These are phyloP conservation scores for Rhazya stricta DNA, from an alignment of 257 asterid genomes.

Conservation along the genomic window DNA sequence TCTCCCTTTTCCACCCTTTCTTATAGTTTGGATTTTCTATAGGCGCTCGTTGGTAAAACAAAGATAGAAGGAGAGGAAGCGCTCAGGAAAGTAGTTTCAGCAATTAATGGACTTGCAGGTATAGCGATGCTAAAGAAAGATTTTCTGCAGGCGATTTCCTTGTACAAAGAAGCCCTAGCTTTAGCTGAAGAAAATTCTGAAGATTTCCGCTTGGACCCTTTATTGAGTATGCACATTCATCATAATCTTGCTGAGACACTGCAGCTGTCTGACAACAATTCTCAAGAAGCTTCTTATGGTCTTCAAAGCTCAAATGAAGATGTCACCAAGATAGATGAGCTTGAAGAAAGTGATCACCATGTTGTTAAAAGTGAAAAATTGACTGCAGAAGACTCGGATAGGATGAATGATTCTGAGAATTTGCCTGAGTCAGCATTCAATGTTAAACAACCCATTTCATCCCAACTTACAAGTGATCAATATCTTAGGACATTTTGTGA, in stretches of 20 bases:
- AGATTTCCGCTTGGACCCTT: conserved; percentile 92
- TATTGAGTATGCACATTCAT: conserved; percentile 81
- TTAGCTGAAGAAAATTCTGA: conserved; percentile 66
- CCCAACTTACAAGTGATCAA: conserved; percentile 27
- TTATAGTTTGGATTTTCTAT: conserved; percentile 18
- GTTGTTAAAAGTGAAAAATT: conserved; percentile 31
- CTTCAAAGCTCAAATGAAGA: conserved; percentile 30
- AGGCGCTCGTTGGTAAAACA: conserved; percentile 92
- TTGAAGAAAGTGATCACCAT: conserved; percentile 28
- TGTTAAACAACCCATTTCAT: conserved; percentile 23
- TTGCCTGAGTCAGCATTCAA: conserved; percentile 27
- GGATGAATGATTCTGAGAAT: conserved; percentile 25
- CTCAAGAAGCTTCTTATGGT: conserved; percentile 24
- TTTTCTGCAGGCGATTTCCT: conserved; percentile 56
- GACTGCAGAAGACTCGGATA: conserved; percentile 24
- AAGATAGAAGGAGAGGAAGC: conserved; percentile 96
- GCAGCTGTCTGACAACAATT: conserved; percentile 31
- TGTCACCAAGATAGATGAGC: conserved; percentile 21
- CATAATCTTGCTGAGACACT: conserved; percentile 81
- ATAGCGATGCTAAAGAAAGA: conserved; percentile 81
- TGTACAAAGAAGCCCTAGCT: conserved; percentile 77
- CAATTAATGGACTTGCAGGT: conserved; percentile 95
- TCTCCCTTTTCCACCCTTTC: background rate
- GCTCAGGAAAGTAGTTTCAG: conserved; percentile 76
- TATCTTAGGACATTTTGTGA: conserved; percentile 51